A percentile compares a stretch with the other conserved stretches of the same genome.
phyloP scores from a whole-genome alignment of 192 early-diverging fungal genomes.

The Backusella luteola region DNA sequence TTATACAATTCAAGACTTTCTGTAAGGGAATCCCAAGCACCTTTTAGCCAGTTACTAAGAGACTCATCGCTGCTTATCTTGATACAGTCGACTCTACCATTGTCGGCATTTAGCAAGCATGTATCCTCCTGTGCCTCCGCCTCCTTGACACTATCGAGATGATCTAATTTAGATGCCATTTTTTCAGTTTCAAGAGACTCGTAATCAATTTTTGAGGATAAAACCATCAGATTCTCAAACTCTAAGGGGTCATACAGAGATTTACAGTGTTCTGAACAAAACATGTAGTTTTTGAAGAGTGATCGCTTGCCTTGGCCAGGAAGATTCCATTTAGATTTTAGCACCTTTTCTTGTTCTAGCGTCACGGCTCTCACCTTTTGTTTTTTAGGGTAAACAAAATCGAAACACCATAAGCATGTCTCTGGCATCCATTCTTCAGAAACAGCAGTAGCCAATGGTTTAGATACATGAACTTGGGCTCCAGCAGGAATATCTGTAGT shows the following conservation, averaged over 20 bases:
- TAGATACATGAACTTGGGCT: slow-evolving; percentile 8
- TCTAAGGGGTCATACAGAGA: not conserved
- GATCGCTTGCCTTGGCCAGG: not conserved
- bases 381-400: slow-evolving; percentile 25
- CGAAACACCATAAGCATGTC: slow-evolving; percentile 28
- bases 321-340: not conserved
- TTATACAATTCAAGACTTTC: not conserved
- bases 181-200: slow-evolving; percentile 7
- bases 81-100: not conserved
- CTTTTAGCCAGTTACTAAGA: not conserved
- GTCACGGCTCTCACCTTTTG: slow-evolving; percentile 18
- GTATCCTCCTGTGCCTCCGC: not conserved
- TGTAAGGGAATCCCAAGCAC: slow-evolving; percentile 13
- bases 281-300: slow-evolving; percentile 2
- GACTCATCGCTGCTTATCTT: slow-evolving; percentile 2
- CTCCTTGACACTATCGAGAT: not conserved
- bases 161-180: not conserved
- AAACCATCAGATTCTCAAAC: not conserved
- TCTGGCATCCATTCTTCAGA: slow-evolving; percentile 30
- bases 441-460: slow-evolving; percentile 17
- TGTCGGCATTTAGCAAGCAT: not conserved
- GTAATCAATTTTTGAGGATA: slow-evolving; percentile 7
- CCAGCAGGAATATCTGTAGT: slow-evolving; percentile 12
- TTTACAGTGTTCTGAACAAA: slow-evolving; percentile 31
- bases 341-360: not conserved